phyloP scores from a whole-genome alignment of 352 stramenopile species.

The Globisporangium nagaii region DNA sequence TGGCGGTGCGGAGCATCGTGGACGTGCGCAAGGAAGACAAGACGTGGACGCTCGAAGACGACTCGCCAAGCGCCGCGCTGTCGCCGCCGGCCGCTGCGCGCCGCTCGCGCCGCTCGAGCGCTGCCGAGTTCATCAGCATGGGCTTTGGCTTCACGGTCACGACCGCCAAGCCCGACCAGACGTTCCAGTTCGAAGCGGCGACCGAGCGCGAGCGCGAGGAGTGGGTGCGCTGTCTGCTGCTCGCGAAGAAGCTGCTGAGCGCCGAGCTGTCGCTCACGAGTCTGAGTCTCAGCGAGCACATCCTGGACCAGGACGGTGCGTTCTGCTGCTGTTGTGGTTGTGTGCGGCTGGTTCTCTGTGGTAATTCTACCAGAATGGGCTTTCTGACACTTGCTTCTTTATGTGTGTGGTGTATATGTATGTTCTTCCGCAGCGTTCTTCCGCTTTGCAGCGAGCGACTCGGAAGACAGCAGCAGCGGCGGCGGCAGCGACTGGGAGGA shows the following conservation, averaged over 20 bases:
- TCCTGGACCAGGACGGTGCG: constrained; percentile 13
- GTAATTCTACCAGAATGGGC: too few species aligned
- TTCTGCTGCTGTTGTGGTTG: neutral
- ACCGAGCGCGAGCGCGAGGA: constrained; percentile 31
- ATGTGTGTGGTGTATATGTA: neutral
- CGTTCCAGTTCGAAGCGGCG: constrained; percentile 33
- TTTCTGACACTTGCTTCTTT: neutral
- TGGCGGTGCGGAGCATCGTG: constrained; percentile 25
- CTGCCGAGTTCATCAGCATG: constrained; percentile 15
- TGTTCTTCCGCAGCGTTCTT: constrained; percentile 27
- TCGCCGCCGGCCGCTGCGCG: constrained; percentile 8
- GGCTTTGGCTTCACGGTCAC: constrained; percentile 30
- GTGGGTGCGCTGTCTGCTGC: constrained; percentile 35
- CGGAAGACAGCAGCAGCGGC: constrained; percentile 33
- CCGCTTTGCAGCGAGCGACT: constrained; percentile 46
- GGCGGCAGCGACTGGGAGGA: constrained; percentile 10
- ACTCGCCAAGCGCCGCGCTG: neutral
- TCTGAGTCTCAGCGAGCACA: constrained; percentile 1
- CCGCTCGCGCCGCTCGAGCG: constrained; percentile 13
- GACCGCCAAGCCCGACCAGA: constrained; percentile 19
- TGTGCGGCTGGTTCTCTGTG: neutral
- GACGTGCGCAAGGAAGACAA: constrained; percentile 26
- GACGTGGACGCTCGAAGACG: constrained; percentile 14
- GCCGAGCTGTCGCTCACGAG: constrained; percentile 1
- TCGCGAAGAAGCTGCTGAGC: constrained; percentile 30